Conservation (phyloP, 2,329 filamentous ascomycete genomes). For the Blastomyces emzantsi region DNA sequence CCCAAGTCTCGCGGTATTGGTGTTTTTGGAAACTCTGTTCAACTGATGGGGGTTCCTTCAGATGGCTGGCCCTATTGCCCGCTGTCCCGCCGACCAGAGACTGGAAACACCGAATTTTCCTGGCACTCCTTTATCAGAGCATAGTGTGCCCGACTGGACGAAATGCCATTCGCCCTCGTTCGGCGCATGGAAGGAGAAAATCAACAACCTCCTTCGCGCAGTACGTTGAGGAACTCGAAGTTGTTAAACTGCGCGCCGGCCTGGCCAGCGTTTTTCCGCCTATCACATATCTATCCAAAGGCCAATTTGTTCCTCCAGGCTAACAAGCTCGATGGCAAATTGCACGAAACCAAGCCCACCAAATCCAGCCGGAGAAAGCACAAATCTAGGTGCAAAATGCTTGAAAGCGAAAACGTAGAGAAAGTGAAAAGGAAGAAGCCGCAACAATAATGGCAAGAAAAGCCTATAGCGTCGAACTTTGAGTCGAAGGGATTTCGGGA, state of each 20-base stretch:
- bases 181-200: neutral
- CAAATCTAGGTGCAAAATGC: too few relatives aligned
- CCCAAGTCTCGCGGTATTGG: neutral
- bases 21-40: neutral
- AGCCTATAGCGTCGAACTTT: too few relatives aligned
- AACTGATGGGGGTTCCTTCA: neutral
- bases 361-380: too few relatives aligned
- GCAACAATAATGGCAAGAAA: too few relatives aligned
- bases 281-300: neutral
- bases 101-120: neutral
- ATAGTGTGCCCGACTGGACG: neutral
- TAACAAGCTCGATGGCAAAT: neutral
- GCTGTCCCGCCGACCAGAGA: neutral
- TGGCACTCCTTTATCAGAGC: slow-evolving; percentile 34
- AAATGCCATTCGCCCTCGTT: neutral
- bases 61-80: neutral
- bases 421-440: too few relatives aligned
- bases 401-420: too few relatives aligned
- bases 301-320: neutral
- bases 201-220: neutral
- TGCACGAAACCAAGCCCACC: neutral
- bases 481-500: too few relatives aligned
- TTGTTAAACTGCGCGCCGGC: neutral
- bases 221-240: neutral
- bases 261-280: neutral